These are phyloP conservation scores for Clarireedia hainanense DNA, from an alignment of 2,329 filamentous ascomycete genomes.

Conservation along the genomic window DNA sequence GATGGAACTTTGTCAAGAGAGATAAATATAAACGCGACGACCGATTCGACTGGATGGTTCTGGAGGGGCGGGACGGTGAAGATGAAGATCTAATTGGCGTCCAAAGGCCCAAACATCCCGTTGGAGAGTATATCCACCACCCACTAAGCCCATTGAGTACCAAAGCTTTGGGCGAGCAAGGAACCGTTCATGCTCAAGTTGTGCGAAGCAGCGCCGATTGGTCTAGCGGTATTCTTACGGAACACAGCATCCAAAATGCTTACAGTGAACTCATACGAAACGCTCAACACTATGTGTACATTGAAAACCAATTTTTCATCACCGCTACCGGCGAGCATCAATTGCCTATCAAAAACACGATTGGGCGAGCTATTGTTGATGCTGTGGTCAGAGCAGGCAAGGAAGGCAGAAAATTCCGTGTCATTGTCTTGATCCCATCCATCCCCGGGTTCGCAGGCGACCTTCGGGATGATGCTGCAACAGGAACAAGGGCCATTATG, in stretches of 20 bases:
- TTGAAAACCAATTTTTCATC: constrained; percentile 98
- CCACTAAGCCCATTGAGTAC: constrained; percentile 61
- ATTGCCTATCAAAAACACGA: constrained; percentile 75
- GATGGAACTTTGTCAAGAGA: constrained; percentile 95
- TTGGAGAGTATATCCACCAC: constrained; percentile 80
- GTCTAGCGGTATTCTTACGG: constrained; percentile 82
- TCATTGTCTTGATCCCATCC: constrained; percentile 85
- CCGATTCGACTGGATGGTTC: constrained; percentile 74
- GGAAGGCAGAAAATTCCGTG: constrained; percentile 77
- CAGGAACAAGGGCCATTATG: constrained; percentile 87
- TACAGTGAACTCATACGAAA: constrained; percentile 79
- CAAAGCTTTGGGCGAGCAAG: constrained; percentile 56
- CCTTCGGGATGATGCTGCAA: constrained; percentile 71
- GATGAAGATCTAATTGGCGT: constrained; percentile 84
- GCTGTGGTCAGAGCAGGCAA: constrained; percentile 74
- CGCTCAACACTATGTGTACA: constrained; percentile 90
- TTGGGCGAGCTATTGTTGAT: constrained; percentile 85
- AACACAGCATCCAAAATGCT: constrained; percentile 81
- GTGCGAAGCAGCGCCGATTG: constrained; percentile 89
- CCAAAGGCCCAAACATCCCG: constrained; percentile 80
- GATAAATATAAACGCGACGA: constrained; percentile 94
- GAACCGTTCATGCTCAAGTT: constrained; percentile 73
- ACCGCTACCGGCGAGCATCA: constrained; percentile 89
- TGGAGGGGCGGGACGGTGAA: constrained; percentile 67
- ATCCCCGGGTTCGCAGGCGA: constrained; percentile 94